Percentiles rank a stretch among this genome's conserved stretches.
These are phyloP conservation scores for Beverwykella pulmonaria DNA, from an alignment of 495 filamentous ascomycete species.

Conservation along the genomic window DNA sequence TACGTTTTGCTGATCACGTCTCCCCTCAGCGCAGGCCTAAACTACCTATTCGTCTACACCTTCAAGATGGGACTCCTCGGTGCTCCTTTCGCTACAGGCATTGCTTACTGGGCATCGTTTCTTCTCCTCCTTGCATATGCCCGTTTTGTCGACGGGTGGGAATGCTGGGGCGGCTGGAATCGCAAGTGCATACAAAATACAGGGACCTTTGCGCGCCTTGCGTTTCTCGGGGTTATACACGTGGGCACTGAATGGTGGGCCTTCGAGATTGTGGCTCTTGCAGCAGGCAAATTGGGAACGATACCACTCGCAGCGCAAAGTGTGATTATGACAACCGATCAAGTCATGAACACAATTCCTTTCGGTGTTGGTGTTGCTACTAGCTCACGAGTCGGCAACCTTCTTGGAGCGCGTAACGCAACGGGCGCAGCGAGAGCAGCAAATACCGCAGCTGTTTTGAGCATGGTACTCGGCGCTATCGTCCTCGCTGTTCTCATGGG, in stretches of 20 bases:
- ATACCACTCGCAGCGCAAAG: conserved; percentile 83
- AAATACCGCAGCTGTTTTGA: conserved; percentile 76
- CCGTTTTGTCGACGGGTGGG: conserved; percentile 68
- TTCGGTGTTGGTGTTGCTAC: conserved; percentile 89
- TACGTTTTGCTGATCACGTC: conserved; percentile 85
- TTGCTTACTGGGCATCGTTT: conserved; percentile 88
- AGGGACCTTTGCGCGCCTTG: conserved; percentile 74
- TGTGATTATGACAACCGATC: conserved; percentile 94
- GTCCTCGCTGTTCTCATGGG: conserved; percentile 75
- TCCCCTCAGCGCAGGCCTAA: conserved; percentile 74
- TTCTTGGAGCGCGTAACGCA: conserved; percentile 72
- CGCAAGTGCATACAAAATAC: conserved; percentile 65
- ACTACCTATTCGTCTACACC: conserved; percentile 78
- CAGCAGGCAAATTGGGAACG: conserved; percentile 80
- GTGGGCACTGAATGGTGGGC: conserved; percentile 97
- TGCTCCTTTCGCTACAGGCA: conserved; percentile 79
- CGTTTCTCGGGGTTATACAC: conserved; percentile 78
- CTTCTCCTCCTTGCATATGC: conserved; percentile 74
- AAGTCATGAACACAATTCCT: conserved; percentile 89
- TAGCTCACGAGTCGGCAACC: conserved; percentile 77
- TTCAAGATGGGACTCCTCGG: conserved; percentile 73
- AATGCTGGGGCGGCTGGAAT: conserved; percentile 84
- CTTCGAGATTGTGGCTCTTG: conserved; percentile 92
- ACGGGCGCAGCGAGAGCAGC: conserved; percentile 72
- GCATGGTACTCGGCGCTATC: conserved; percentile 65